A percentile compares a stretch with the other conserved stretches of the same genome.
phyloP scores from a whole-genome alignment of 2,329 filamentous ascomycete species.

The Colletotrichum eremochloae region DNA sequence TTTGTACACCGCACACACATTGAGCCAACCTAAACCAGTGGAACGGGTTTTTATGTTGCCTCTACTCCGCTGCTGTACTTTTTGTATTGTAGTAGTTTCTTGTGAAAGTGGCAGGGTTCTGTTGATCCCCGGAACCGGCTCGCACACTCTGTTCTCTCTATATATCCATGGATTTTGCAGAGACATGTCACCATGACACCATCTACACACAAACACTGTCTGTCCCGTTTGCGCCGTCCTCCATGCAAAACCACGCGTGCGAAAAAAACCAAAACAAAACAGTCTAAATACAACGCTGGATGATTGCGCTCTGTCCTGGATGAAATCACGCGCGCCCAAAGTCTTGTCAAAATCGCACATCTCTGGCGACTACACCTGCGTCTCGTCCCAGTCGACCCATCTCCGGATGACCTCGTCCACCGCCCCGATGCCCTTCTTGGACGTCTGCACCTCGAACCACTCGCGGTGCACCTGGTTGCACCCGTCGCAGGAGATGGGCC shows the following conservation, averaged over 20 bases:
- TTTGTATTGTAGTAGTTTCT: background rate
- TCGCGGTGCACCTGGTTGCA: constrained; percentile 91
- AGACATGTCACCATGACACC: background rate
- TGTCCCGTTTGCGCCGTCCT: constrained; percentile 3
- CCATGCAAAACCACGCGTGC: background rate
- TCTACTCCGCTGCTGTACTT: background rate
- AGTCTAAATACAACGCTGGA: background rate
- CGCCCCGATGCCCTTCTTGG: constrained; percentile 75
- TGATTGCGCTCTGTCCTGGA: background rate
- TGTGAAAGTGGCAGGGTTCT: constrained; percentile 16
- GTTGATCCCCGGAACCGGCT: constrained; percentile 3
- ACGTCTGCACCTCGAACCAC: constrained; percentile 93
- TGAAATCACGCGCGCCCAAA: no score
- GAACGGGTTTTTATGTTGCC: background rate
- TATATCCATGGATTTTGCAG: background rate
- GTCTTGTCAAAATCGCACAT: no score
- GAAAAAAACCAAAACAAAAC: background rate
- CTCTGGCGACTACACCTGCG: constrained; percentile 34
- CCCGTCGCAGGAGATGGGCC: constrained; percentile 73
- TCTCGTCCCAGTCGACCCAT: constrained; percentile 89
- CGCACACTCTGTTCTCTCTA: background rate
- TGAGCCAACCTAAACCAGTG: background rate
- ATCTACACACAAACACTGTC: background rate
- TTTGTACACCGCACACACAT: background rate
- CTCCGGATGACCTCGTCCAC: constrained; percentile 78